Evolutionary conservation across 2,329 filamentous ascomycete genomes (phyloP), one percentile per base, ranked within the genome.

Genomic region (Pseudocercospora crystallina): DNA sequence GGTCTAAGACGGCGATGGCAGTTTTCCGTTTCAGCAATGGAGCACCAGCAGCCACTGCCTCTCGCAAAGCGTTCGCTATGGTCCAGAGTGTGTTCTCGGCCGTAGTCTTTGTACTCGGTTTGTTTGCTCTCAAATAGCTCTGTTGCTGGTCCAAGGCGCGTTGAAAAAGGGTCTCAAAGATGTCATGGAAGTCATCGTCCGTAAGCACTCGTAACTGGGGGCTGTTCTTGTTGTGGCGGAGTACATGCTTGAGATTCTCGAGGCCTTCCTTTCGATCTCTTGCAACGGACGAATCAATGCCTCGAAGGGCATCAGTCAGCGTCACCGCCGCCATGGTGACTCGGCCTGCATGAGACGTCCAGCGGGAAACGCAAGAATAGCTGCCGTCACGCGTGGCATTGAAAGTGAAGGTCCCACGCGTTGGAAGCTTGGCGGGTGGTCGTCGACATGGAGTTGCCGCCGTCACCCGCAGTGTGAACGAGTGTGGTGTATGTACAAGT

Each of bases 121-220:
- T 54, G 75, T 78, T 20, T 10, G 77, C 76, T 48, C 79, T 80
- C 49, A 81, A 78, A 57, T 82, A 87, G 13, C 71, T 67, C 8
- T 83, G 76, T 65, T 89, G 90, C 60, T 96, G 90, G 11, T 78
- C 70, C 13, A 85, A 68, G 1, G 80, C 80, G 64, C 79, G 85
- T 47, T 80, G 79, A 65, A 96, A 96, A 2, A 97, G 74, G 1
- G 82, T 80, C 63, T 96, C 90, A 61, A 89, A 89, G 37, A 96
- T 83, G 52, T 81, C 80, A 64, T 94, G 86, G 60, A 88, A 95
- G n/a, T 81, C 80, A 65, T 87, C 88, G 65, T 95, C 89, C 39
- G 80, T 80, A 31, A 96, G 74, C 5, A 65, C 63, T 31, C 74
- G 69, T 55, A 74, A 59, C 38, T 59, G 69, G 26, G 68, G 54